Evolutionary conservation across 306 rosid genomes (phyloP), one percentile per base, ranked within the genome.

Genomic region (Trifolium dubium): DNA sequence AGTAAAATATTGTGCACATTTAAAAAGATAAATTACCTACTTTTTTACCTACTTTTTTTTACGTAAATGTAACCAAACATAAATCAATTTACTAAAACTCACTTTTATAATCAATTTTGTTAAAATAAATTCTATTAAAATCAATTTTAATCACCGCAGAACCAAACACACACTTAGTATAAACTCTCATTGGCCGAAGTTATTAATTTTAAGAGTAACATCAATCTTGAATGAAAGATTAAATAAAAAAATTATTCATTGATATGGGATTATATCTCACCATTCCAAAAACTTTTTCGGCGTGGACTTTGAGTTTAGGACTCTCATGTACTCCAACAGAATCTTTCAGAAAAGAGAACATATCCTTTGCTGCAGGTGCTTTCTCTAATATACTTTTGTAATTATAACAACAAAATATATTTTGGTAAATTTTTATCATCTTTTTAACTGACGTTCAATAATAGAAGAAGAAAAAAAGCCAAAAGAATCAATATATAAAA

Each of bases 301-400:
- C 80, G 17, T 77, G 82, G 0, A 23, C 69, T 14, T 74, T 29
- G 1, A 77, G 77, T 14, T 67, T 39, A 43, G 82, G 77, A 54
- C 71, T 73, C 17, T 73, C 53, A 4, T 67, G 43, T 14, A 77
- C 58, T 43, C 58, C 82, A 53, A n/a, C 50, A 0, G 76, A 34
- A 15, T 60, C 83, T 19, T 43, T 69, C 6, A 82, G 63, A 73
- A 82, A 82, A 0, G 85, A 82, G 58, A 82, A 82, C 70, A 77
- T n/a, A 17, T 5, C 31, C 60, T 68, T 77, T 7, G 82, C 80
- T 4, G 67, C 70, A 0, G 85, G 82, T 51, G 59, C 73, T 73
- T 67, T 77, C 70, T 82, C 85, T 62, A 82, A 3, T 68, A 82
- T 77, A 35, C 85, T 82, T 12, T 32, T 74, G 14, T 10, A 69